These are phyloP conservation scores for Pelargonium myrrhifolium DNA, from an alignment of 441 rosid genomes.

Conservation along the genomic window DNA sequence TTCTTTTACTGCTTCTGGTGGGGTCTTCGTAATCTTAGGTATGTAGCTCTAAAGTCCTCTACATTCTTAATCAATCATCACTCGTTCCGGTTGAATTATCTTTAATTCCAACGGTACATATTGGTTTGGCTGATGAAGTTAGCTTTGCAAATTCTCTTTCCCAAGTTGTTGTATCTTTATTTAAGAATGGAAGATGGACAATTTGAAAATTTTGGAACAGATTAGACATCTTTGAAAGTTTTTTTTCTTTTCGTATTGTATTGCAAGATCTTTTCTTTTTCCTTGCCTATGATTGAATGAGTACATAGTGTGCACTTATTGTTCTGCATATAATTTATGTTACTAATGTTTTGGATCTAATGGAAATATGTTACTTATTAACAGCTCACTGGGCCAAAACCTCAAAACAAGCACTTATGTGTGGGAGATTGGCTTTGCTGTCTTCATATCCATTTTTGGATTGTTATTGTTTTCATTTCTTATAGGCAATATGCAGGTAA, in stretches of 20 bases:
- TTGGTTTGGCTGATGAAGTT: not conserved
- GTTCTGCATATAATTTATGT: too few species aligned
- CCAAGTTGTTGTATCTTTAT: too few species aligned
- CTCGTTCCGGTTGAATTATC: not conserved
- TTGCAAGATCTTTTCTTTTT: not conserved
- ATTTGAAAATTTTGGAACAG: too few species aligned
- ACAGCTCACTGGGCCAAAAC: conserved; percentile 59
- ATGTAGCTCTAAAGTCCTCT: conserved; percentile 13
- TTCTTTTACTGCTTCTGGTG: conserved; percentile 89
- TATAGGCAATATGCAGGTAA: conserved; percentile 87
- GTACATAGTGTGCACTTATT: too few species aligned
- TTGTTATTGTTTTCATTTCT: conserved; percentile 60
- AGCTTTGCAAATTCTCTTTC: too few species aligned
- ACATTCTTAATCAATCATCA: not conserved
- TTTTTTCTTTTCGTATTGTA: too few species aligned
- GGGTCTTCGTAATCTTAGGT: conserved; percentile 91
- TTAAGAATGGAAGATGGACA: not conserved
- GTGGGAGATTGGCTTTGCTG: conserved; percentile 48
- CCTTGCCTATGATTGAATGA: not conserved
- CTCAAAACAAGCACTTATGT: conserved; percentile 51
- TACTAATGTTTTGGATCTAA: not conserved
- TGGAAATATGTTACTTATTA: not conserved
- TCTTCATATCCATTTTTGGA: conserved; percentile 46
- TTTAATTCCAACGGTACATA: not conserved
- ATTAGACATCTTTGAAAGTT: too few species aligned